These are phyloP conservation scores for Pleochaeta shiraiana DNA, from an alignment of 2,329 filamentous ascomycete genomes.

Conservation along the genomic window DNA sequence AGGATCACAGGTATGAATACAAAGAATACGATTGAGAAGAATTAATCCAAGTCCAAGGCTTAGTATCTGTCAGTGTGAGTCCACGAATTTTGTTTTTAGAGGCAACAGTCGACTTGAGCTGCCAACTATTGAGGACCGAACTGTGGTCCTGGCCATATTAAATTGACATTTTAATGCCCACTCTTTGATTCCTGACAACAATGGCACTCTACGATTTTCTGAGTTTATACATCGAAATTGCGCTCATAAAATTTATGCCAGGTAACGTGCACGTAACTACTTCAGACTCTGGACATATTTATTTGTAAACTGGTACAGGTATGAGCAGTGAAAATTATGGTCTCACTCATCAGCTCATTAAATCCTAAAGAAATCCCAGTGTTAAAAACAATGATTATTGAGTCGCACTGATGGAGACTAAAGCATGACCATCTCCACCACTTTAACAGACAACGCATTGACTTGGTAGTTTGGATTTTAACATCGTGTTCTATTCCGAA, in stretches of 20 bases:
- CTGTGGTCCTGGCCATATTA: neutral
- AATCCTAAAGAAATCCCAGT: neutral
- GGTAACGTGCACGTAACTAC: neutral
- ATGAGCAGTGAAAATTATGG: neutral
- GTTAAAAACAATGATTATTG: neutral
- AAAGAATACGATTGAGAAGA: too few relatives aligned
- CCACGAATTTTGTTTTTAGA: neutral
- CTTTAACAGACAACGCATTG: neutral
- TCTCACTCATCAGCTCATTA: neutral
- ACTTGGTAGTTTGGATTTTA: neutral
- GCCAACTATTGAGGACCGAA: neutral
- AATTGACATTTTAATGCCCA: too few relatives aligned
- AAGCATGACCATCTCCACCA: neutral
- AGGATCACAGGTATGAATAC: neutral
- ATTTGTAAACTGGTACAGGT: neutral
- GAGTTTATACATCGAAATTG: neutral
- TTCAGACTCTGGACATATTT: neutral
- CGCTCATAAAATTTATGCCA: neutral
- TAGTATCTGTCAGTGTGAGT: neutral
- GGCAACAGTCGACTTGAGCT: neutral
- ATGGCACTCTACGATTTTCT: neutral
- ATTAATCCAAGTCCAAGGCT: too few relatives aligned
- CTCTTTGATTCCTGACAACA: too few relatives aligned
- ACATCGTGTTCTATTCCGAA: neutral
- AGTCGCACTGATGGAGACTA: neutral